These are phyloP conservation scores for Ilex paraguariensis DNA, from an alignment of 305 asterid species.

Conservation along the genomic window DNA sequence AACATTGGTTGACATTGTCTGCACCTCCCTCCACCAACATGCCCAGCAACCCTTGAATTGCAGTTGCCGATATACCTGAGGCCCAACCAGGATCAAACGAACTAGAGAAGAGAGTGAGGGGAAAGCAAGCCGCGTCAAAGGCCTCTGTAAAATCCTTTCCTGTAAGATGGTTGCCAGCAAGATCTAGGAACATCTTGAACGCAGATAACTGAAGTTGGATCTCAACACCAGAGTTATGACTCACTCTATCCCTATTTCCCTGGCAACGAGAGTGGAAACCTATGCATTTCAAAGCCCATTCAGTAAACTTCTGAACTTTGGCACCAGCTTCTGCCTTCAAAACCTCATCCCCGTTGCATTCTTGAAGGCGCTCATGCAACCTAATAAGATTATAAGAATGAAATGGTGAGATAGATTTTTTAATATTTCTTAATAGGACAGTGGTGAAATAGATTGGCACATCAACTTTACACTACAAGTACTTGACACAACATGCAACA, in stretches of 20 bases:
- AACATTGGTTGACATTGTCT: slow-evolving; percentile 93
- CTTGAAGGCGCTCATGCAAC: slow-evolving; percentile 89
- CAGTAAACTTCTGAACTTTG: slow-evolving; percentile 92
- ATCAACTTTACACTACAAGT: neutral
- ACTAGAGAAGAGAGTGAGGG: slow-evolving; percentile 91
- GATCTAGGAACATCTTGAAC: slow-evolving; percentile 85
- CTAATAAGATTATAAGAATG: slow-evolving; percentile 33
- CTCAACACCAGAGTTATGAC: slow-evolving; percentile 63
- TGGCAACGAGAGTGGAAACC: slow-evolving; percentile 95
- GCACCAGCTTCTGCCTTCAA: slow-evolving; percentile 97
- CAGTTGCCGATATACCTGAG: slow-evolving; percentile 84
- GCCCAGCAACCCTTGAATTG: slow-evolving; percentile 82
- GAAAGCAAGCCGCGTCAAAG: slow-evolving; percentile 98
- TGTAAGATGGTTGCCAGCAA: slow-evolving; percentile 81
- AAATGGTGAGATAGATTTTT: slow-evolving; percentile 12
- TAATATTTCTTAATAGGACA: too few species aligned
- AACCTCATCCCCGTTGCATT: slow-evolving; percentile 91
- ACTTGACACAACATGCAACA: neutral
- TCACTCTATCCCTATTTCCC: slow-evolving; percentile 72
- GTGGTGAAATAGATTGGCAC: neutral
- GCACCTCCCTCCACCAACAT: slow-evolving; percentile 98
- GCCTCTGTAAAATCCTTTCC: slow-evolving; percentile 98
- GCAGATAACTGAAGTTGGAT: slow-evolving; percentile 84
- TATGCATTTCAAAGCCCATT: slow-evolving; percentile 98
- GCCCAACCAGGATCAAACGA: slow-evolving; percentile 98